Evolutionary conservation across 768 basidiomycete genomes (phyloP), one percentile per base, ranked within the genome.

Genomic region (Russula ochroleuca): DNA sequence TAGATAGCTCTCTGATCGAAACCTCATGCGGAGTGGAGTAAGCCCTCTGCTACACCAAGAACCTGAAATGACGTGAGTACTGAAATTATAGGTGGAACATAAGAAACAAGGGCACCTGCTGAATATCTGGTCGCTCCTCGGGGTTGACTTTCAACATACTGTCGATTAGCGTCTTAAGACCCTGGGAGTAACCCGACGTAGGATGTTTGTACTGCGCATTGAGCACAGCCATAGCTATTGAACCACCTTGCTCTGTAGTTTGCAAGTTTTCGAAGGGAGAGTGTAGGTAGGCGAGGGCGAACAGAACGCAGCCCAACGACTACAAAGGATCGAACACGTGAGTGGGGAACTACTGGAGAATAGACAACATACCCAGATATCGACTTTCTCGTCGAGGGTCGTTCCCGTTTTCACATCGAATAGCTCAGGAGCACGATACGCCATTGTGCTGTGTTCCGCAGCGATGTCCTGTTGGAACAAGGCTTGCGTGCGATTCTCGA

Each of bases 371-470:
- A 93, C 94, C 94, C 94, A 97, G 37, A 97, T 94, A 72, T 97
- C 94, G 13, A 97, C 94, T 71, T 94, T 95, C 77, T 98, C 96
- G 69, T 97, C 92, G 9, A 98, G 76, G 0, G 79, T 84, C 45
- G 82, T 78, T 25, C 92, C 92, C 5, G 94, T 98, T 73, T 96
- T 96, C 61, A 97, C 95, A 69, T 99, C 97, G 72, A 98, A 99
- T 23, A 99, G 79, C 72, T 99, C 97, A 0, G 97, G 97, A 2
- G 97, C 95, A 21, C 97, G 87, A 70, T 96, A 99, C 0, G 97
- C 92, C 97, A 99, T 98, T 14, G 94, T 94, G 68, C 94, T 96
- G 74, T 96, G 95, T 74, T 99, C 97, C 19, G 93, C 94, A 3
- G 97, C 97, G 67, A 96, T 85, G 73, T 99, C 97, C 84, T 98